Percentiles rank a stretch among this genome's conserved stretches.
Evolutionary conservation across 106 monocot genomes (phyloP).

Genomic region (Phalaenopsis equestris): DNA sequence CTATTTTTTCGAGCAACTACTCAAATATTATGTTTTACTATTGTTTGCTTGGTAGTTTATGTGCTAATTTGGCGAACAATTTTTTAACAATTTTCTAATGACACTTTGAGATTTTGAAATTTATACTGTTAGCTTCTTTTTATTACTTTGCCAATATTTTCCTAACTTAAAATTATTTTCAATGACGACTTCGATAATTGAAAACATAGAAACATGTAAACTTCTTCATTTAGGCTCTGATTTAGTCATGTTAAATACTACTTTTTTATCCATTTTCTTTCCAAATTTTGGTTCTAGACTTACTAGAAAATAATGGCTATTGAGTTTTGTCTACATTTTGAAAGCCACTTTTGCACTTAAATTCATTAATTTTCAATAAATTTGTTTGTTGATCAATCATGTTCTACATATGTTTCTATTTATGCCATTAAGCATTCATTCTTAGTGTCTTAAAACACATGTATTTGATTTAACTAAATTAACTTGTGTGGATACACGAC

Average conservation of each 20-base stretch:
- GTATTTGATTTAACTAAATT: slow-evolving; percentile 1
- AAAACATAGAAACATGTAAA: neutral
- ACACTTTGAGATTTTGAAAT: no score
- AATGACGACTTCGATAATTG: neutral
- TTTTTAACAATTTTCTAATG: no score
- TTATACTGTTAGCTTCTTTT: neutral
- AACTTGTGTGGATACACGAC: neutral
- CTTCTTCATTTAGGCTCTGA: neutral
- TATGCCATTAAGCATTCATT: neutral
- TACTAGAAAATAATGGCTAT: neutral
- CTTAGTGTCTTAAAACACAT: neutral
- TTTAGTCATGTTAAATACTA: neutral
- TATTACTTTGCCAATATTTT: neutral
- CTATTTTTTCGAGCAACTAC: neutral
- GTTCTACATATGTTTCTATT: neutral
- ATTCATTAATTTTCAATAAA: neutral
- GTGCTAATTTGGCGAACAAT: no score
- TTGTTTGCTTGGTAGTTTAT: no score
- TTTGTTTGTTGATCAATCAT: neutral
- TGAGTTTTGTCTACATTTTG: neutral
- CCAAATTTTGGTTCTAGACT: neutral
- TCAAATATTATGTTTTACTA: no score
- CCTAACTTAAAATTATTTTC: neutral
- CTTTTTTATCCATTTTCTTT: neutral
- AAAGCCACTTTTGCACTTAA: neutral